Evolutionary conservation across 192 early-diverging fungal genomes (phyloP), one percentile per base, ranked within the genome.

Genomic region (Cladochytrium replicatum): DNA sequence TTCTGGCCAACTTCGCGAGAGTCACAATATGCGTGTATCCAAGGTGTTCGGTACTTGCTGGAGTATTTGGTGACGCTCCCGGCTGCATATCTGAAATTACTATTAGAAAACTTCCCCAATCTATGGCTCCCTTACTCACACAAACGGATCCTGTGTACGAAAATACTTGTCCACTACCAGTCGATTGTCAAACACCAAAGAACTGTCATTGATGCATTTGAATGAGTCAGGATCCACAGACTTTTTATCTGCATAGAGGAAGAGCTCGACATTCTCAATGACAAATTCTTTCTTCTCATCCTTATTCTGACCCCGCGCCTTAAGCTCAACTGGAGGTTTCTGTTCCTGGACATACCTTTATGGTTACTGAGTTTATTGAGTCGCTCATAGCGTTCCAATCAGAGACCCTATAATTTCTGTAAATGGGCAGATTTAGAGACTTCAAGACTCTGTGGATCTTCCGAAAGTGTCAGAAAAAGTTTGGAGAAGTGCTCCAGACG

Each of bases 101-200:
- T 19, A 7, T 2, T 57, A 3, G 11, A 25, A 52, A 54, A 4
- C 9, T 17, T 5, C 28, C 23, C 41, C 5, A 13, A 2, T 11
- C 11, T 23, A 11, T 17, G 21, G 7, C n/a, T 13, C 21, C 6
- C 15, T 3, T 2, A 52, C 46, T 58, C 41, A 76, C 46, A 77
- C 59, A 39, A 50, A 69, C n/a, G 61, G 50, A 46, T 77, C 75
- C 32, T 69, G 67, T 6, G 75, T 77, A 17, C 62, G 42, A 34
- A 68, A 77, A 44, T 63, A 61, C 41, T 71, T 74, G 51, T 72
- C 69, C 32, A 77, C 61, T n/a, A 77, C 69, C 25, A 77, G 47
- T 17, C 44, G 43, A 1, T 63, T 71, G 39, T 77, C 75, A 59
- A 71, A 74, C 1, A 77, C 71, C 29, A 77, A 51, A 38, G 51